phyloP scores from a whole-genome alignment of 495 filamentous ascomycete genomes.

The Daldinia concentrica region DNA sequence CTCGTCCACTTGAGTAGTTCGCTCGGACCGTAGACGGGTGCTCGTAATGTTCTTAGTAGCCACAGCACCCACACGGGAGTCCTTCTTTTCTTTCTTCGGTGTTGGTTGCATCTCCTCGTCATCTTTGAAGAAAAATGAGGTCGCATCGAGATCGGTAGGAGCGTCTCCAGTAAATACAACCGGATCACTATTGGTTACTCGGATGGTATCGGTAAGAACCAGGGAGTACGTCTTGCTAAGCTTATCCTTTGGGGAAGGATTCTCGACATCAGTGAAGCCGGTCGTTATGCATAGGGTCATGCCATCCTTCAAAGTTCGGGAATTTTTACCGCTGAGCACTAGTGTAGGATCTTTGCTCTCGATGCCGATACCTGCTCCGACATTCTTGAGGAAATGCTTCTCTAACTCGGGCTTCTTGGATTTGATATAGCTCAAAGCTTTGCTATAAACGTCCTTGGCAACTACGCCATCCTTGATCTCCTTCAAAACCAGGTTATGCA shows the following conservation, averaged over 20 bases:
- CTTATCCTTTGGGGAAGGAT: slow-evolving; percentile 82
- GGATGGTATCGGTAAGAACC: slow-evolving; percentile 90
- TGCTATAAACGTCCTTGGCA: slow-evolving; percentile 91
- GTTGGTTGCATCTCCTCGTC: slow-evolving; percentile 75
- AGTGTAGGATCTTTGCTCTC: slow-evolving; percentile 86
- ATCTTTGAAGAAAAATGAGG: slow-evolving; percentile 97
- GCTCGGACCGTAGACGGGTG: slow-evolving; percentile 90
- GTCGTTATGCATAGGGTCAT: slow-evolving; percentile 94
- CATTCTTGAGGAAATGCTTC: slow-evolving; percentile 88
- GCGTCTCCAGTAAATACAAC: slow-evolving; percentile 93
- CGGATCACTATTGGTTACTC: slow-evolving; percentile 78
- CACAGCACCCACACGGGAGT: slow-evolving; percentile 80
- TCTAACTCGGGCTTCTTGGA: slow-evolving; percentile 93
- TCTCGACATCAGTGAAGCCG: slow-evolving; percentile 86
- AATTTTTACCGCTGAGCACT: slow-evolving; percentile 84
- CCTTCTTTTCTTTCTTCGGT: slow-evolving; percentile 82
- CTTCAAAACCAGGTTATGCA: slow-evolving; percentile 88
- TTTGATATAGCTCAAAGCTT: slow-evolving; percentile 79
- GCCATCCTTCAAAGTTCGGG: slow-evolving; percentile 83
- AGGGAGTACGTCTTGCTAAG: slow-evolving; percentile 88
- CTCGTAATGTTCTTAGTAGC: slow-evolving; percentile 92
- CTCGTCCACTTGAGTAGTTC: slow-evolving; percentile 84
- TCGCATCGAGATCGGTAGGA: slow-evolving; percentile 86
- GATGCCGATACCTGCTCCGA: slow-evolving; percentile 91
- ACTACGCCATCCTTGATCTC: slow-evolving; percentile 87